These are phyloP conservation scores for Pittosporum tobira DNA, from an alignment of 129 eudicot genomes.

Conservation along the genomic window DNA sequence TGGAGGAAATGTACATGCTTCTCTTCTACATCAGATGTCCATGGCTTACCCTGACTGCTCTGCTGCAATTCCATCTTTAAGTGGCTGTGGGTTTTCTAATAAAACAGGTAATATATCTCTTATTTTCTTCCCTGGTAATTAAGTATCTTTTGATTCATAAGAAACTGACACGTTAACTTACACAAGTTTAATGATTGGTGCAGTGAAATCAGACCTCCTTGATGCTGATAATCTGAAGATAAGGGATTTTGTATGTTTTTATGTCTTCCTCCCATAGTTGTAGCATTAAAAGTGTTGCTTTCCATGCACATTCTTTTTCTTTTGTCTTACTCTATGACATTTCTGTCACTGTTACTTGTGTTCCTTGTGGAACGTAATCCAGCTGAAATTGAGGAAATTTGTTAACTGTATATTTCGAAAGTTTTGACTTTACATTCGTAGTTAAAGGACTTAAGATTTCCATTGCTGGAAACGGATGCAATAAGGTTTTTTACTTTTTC, in stretches of 20 bases:
- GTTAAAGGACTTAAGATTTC: not conserved
- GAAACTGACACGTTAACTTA: constrained; percentile 3
- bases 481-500: no score
- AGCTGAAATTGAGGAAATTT: not conserved
- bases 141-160: not conserved
- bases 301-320: not conserved
- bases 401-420: not conserved
- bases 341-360: not conserved
- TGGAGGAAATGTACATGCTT: constrained; percentile 46
- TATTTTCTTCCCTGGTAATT: not conserved
- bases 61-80: constrained; percentile 49
- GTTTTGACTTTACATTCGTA: not conserved
- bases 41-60: constrained; percentile 53
- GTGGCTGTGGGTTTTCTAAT: constrained; percentile 56
- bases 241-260: constrained; percentile 53
- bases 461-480: no score
- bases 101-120: constrained; percentile 24
- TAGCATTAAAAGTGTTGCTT: not conserved
- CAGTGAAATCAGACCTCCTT: constrained; percentile 51
- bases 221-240: constrained; percentile 62
- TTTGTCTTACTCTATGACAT: not conserved
- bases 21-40: constrained; percentile 56
- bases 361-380: not conserved
- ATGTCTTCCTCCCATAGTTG: constrained; percentile 11
- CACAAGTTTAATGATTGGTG: constrained; percentile 10